Evolutionary conservation across 2,329 filamentous ascomycete species (phyloP).

Genomic region (Davidsoniella virescens): DNA sequence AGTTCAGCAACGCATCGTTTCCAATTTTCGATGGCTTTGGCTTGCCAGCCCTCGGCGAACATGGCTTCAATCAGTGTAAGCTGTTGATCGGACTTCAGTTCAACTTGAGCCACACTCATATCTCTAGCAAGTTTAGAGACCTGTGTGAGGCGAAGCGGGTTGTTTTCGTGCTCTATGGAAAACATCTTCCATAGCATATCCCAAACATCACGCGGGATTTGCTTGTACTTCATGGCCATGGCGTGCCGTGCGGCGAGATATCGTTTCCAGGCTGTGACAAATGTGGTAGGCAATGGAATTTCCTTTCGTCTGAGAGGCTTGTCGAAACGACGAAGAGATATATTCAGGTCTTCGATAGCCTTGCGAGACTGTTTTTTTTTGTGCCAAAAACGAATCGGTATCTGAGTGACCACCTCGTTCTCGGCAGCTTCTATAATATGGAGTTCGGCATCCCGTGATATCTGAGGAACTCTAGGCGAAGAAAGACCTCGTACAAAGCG

Average conservation of each 20-base stretch:
- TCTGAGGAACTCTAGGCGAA: slow-evolving; percentile 5
- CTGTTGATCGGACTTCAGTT: slow-evolving; percentile 40
- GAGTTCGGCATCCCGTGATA: background rate
- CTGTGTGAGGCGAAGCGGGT: slow-evolving; percentile 42
- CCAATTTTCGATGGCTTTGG: slow-evolving; percentile 47
- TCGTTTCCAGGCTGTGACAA: slow-evolving; percentile 30
- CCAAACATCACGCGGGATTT: slow-evolving; percentile 46
- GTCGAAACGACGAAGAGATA: slow-evolving; percentile 11
- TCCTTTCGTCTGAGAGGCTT: slow-evolving; percentile 10
- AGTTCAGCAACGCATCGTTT: slow-evolving; percentile 38
- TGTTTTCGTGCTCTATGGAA: slow-evolving; percentile 32
- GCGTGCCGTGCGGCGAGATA: slow-evolving; percentile 31
- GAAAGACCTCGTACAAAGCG: slow-evolving; percentile 10
- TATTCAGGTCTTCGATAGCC: slow-evolving; percentile 9
- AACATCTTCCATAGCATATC: slow-evolving; percentile 48
- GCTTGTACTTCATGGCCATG: slow-evolving; percentile 30
- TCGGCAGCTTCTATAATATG: slow-evolving; percentile 10
- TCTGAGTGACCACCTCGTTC: slow-evolving; percentile 7
- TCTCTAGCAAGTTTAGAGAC: slow-evolving; percentile 48
- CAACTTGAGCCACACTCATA: slow-evolving; percentile 41
- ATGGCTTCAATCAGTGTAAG: slow-evolving; percentile 53
- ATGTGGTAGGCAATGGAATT: slow-evolving; percentile 19
- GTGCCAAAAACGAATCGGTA: slow-evolving; percentile 1
- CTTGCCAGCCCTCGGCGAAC: slow-evolving; percentile 43
- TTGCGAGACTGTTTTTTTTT: background rate